Evolutionary conservation across 148 eudicot species (phyloP).

Genomic region (Dianthus caryophyllus): DNA sequence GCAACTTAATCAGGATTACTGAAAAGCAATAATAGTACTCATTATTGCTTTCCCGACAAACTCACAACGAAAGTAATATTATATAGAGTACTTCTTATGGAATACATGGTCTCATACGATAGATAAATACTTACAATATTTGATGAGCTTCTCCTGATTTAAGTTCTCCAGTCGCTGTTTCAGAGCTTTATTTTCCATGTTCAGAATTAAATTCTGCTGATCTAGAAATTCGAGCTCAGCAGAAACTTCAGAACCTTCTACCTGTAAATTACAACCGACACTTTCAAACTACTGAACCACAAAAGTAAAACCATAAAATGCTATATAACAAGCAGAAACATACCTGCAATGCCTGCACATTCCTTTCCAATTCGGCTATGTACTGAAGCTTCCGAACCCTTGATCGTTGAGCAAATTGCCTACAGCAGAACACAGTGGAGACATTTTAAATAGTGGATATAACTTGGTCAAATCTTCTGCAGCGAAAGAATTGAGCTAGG

Average conservation of each 20-base stretch:
- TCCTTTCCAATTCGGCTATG: slow-evolving; percentile 92
- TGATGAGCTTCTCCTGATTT: slow-evolving; percentile 91
- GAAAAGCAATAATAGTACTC: not conserved
- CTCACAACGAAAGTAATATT: no score
- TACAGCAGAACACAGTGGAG: slow-evolving; percentile 30
- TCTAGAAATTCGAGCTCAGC: slow-evolving; percentile 93
- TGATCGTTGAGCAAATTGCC: slow-evolving; percentile 98
- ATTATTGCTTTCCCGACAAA: not conserved
- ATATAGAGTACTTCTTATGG: no score
- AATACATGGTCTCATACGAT: not conserved
- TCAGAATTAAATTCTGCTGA: slow-evolving; percentile 82
- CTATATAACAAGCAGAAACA: slow-evolving; percentile 12
- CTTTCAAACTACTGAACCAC: not conserved
- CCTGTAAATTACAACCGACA: slow-evolving; percentile 37
- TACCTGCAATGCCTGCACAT: slow-evolving; percentile 87
- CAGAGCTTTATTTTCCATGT: slow-evolving; percentile 96
- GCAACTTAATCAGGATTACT: no score
- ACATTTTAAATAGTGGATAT: not conserved
- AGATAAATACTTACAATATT: slow-evolving; percentile 56
- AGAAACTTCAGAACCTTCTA: slow-evolving; percentile 85
- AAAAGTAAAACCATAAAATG: not conserved
- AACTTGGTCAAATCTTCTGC: not conserved
- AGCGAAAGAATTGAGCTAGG: not conserved
- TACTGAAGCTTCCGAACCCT: slow-evolving; percentile 95
- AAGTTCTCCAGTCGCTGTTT: slow-evolving; percentile 82